Conservation (phyloP, 116 monocot species). For the Cymodocea nodosa region DNA sequence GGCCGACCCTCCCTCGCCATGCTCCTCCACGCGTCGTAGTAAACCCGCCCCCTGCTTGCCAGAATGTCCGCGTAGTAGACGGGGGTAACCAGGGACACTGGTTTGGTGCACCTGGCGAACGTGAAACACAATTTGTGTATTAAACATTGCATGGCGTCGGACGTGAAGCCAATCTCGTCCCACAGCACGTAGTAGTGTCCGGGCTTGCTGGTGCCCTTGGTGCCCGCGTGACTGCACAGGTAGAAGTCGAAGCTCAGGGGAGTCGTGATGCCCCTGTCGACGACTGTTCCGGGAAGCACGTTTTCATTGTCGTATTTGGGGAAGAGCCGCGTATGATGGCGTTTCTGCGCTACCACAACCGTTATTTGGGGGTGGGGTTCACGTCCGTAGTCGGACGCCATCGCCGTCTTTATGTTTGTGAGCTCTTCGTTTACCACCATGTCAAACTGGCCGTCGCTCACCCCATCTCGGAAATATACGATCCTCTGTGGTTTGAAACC, state of each 20-base stretch:
- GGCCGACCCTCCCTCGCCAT: neutral
- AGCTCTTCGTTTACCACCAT: slow-evolving; percentile 26
- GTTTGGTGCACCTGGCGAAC: slow-evolving; percentile 39
- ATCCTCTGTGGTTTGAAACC: neutral
- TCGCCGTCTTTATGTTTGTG: slow-evolving; percentile 9
- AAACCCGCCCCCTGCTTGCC: slow-evolving; percentile 28
- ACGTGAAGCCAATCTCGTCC: slow-evolving; percentile 27
- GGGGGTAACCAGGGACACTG: slow-evolving; percentile 33
- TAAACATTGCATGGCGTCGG: slow-evolving; percentile 29
- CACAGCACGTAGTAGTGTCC: slow-evolving; percentile 35
- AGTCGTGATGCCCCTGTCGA: slow-evolving; percentile 31
- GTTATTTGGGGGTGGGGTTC: slow-evolving; percentile 22
- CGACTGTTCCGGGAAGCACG: slow-evolving; percentile 34
- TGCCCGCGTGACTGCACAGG: slow-evolving; percentile 37
- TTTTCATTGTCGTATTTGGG: neutral
- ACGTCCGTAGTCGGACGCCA: slow-evolving; percentile 5
- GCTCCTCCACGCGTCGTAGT: slow-evolving; percentile 16
- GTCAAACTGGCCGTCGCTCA: slow-evolving; percentile 13
- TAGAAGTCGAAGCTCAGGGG: slow-evolving; percentile 25
- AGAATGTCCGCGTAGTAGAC: slow-evolving; percentile 42
- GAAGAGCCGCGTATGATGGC: slow-evolving; percentile 44
- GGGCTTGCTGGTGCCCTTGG: slow-evolving; percentile 29
- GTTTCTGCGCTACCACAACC: slow-evolving; percentile 41
- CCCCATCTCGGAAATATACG: slow-evolving; percentile 11
- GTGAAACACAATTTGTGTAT: slow-evolving; percentile 29